Evolutionary conservation across 2,329 filamentous ascomycete genomes (phyloP).

Genomic region (Sclerotinia borealis): DNA sequence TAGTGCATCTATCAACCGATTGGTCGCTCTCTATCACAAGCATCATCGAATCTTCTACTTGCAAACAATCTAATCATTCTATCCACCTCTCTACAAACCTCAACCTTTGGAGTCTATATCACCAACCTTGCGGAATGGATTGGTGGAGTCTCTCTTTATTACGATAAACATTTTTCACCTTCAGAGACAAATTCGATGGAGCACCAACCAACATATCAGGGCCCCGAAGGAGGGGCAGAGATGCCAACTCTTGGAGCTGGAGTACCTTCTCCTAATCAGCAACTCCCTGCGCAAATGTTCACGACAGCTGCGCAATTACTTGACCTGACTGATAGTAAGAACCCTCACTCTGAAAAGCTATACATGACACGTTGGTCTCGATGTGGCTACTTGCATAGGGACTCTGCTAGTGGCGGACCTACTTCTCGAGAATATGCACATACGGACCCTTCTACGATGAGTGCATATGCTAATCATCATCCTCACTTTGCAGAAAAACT

Average conservation of each 20-base stretch:
- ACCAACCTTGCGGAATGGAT: slow-evolving; percentile 24
- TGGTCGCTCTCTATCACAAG: background rate
- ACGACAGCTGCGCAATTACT: slow-evolving; percentile 93
- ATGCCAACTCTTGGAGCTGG: slow-evolving; percentile 20
- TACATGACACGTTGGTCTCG: background rate
- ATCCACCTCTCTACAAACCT: slow-evolving; percentile 6
- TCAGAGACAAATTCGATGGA: slow-evolving; percentile 42
- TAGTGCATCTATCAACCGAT: slow-evolving; percentile 2
- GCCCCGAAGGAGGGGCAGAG: slow-evolving; percentile 28
- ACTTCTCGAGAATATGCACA: background rate
- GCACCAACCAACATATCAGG: slow-evolving; percentile 42
- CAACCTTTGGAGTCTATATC: background rate
- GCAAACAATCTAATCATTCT: background rate
- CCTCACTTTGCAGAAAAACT: slow-evolving; percentile 70
- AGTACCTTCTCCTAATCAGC: slow-evolving; percentile 39
- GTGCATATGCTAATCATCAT: background rate
- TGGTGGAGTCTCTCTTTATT: slow-evolving; percentile 16
- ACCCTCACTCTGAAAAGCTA: slow-evolving; percentile 11
- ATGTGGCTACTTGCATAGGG: background rate
- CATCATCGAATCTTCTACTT: background rate
- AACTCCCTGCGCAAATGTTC: slow-evolving; percentile 93
- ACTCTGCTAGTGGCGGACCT: background rate
- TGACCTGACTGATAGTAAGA: slow-evolving; percentile 93
- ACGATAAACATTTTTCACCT: slow-evolving; percentile 17
- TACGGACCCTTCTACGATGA: background rate